phyloP scores from a whole-genome alignment of 805 yeast genomes.

The Kodamaea jinghongensis region DNA sequence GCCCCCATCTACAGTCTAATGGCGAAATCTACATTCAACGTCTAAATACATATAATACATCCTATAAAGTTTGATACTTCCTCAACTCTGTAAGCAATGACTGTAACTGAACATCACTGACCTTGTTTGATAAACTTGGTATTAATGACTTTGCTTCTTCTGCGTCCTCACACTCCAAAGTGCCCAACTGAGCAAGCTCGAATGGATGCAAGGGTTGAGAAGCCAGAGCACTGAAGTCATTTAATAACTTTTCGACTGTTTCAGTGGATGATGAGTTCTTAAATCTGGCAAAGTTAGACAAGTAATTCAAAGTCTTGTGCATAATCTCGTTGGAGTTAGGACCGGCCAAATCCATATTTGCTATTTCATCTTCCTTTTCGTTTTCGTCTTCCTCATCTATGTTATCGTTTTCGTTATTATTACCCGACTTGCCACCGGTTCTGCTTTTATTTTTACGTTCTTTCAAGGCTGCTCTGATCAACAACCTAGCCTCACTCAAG shows the following conservation, averaged over 20 bases:
- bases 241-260: slow-evolving; percentile 85
- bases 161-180: slow-evolving; percentile 91
- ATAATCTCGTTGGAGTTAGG: slow-evolving; percentile 84
- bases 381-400: slow-evolving; percentile 36
- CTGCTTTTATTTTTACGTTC: slow-evolving; percentile 49
- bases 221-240: slow-evolving; percentile 58
- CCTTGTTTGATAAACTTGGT: slow-evolving; percentile 81
- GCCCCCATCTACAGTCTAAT: too few species aligned
- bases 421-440: slow-evolving; percentile 24
- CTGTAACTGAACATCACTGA: slow-evolving; percentile 83
- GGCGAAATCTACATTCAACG: neutral
- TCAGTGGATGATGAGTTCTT: slow-evolving; percentile 89
- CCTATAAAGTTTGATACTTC: slow-evolving; percentile 44
- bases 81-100: slow-evolving; percentile 84
- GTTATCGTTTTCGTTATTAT: slow-evolving; percentile 16
- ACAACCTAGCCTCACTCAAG: slow-evolving; percentile 82
- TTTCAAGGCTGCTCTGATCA: slow-evolving; percentile 85
- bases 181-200: slow-evolving; percentile 88
- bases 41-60: slow-evolving; percentile 1
- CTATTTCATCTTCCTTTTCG: slow-evolving; percentile 44
- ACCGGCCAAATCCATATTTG: slow-evolving; percentile 51
- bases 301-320: slow-evolving; percentile 86
- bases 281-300: slow-evolving; percentile 83
- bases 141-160: slow-evolving; percentile 95
- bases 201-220: slow-evolving; percentile 77